Evolutionary conservation across 768 basidiomycete species (phyloP).

Genomic region (Saitozyma sp.): DNA sequence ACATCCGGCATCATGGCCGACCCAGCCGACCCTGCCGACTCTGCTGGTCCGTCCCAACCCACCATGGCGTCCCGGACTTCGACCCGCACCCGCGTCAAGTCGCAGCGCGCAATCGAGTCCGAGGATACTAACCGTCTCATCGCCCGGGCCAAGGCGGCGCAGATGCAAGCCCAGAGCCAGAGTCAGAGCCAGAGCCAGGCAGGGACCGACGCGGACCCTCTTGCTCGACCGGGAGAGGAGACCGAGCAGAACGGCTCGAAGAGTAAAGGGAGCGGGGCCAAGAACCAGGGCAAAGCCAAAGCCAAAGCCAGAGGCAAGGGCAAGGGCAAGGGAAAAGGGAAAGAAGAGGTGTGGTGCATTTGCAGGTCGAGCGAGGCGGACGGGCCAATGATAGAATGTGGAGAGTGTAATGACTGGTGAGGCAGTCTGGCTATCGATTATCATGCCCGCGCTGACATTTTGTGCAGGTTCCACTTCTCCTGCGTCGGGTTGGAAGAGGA

Average conservation of each 20-base stretch:
- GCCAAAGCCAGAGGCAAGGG: not conserved
- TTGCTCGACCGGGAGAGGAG: too few relatives aligned
- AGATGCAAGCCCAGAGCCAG: not conserved
- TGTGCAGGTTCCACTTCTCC: slow-evolving; percentile 41
- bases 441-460: slow-evolving; percentile 6
- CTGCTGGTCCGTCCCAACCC: too few relatives aligned
- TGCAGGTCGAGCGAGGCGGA: slow-evolving; percentile 26
- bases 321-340: slow-evolving; percentile 10
- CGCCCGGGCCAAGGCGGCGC: slow-evolving; percentile 6
- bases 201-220: too few relatives aligned
- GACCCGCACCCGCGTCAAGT: slow-evolving; percentile 29
- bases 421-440: not conserved
- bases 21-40: too few relatives aligned
- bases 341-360: slow-evolving; percentile 32
- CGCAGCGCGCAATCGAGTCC: slow-evolving; percentile 35
- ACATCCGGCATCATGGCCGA: too few relatives aligned
- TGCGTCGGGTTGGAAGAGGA: slow-evolving; percentile 32
- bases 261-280: not conserved
- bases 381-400: slow-evolving; percentile 47
- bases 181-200: not conserved
- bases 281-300: slow-evolving; percentile 1
- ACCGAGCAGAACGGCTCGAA: too few relatives aligned
- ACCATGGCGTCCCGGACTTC: slow-evolving; percentile 1
- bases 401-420: slow-evolving; percentile 44
- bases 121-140: slow-evolving; percentile 31